Evolutionary conservation across 2,329 filamentous ascomycete species (phyloP).

Genomic region (Scytalidium sp.): DNA sequence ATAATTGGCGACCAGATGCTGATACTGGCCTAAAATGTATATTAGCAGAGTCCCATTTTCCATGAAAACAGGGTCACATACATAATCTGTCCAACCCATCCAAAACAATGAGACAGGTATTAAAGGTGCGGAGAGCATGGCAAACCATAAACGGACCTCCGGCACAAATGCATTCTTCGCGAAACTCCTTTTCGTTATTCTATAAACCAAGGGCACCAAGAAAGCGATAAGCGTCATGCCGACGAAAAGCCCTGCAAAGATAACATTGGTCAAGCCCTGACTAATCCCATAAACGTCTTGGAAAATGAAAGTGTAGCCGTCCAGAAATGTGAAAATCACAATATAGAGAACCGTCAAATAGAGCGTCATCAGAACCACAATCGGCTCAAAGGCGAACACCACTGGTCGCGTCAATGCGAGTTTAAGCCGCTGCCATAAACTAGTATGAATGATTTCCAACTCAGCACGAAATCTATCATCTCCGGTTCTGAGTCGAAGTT

Average conservation of each 20-base stretch:
- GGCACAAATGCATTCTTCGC: slow-evolving; percentile 20
- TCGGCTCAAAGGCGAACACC: slow-evolving; percentile 23
- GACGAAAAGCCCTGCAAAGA: slow-evolving; percentile 36
- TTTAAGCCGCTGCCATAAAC: slow-evolving; percentile 16
- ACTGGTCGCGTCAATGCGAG: slow-evolving; percentile 3
- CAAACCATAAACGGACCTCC: slow-evolving; percentile 38
- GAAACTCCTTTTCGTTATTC: slow-evolving; percentile 6
- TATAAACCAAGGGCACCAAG: slow-evolving; percentile 26
- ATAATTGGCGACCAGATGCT: slow-evolving; percentile 40
- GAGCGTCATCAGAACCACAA: slow-evolving; percentile 36
- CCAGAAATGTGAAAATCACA: slow-evolving; percentile 46
- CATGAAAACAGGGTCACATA: neutral
- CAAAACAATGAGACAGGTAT: slow-evolving; percentile 41
- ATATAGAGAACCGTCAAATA: slow-evolving; percentile 49
- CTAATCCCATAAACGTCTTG: slow-evolving; percentile 35
- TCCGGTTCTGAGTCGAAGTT: slow-evolving; percentile 22
- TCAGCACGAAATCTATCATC: slow-evolving; percentile 22
- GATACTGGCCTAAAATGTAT: slow-evolving; percentile 22
- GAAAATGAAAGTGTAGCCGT: slow-evolving; percentile 46
- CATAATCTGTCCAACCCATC: slow-evolving; percentile 41
- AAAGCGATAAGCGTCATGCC: slow-evolving; percentile 30
- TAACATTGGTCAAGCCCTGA: slow-evolving; percentile 34
- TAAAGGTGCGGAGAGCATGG: slow-evolving; percentile 32
- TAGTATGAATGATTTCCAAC: slow-evolving; percentile 12
- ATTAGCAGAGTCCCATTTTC: neutral